Conservation (phyloP, 2,329 filamentous ascomycete genomes). For the Meredithiella fracta region DNA sequence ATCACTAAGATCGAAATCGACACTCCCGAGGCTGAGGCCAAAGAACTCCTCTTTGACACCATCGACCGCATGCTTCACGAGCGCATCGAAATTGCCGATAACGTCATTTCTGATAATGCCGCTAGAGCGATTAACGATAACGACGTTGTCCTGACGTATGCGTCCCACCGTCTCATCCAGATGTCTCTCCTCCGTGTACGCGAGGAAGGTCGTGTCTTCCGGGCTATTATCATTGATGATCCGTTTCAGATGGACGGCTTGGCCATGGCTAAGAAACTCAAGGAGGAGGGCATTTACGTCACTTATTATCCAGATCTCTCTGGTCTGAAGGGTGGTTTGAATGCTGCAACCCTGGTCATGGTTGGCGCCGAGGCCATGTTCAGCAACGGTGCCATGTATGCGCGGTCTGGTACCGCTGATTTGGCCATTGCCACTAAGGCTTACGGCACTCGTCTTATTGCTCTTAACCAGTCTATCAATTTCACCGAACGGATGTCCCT, state of each 20-base stretch:
- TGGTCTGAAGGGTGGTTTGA: slow-evolving; percentile 57
- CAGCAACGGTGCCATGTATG: slow-evolving; percentile 82
- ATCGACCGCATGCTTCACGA: slow-evolving; percentile 87
- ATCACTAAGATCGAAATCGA: slow-evolving; percentile 84
- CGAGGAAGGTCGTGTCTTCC: slow-evolving; percentile 54
- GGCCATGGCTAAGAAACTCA: slow-evolving; percentile 50
- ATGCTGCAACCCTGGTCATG: slow-evolving; percentile 52
- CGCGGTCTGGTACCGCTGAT: slow-evolving; percentile 69
- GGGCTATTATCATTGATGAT: slow-evolving; percentile 70
- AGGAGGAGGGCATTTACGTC: slow-evolving; percentile 53
- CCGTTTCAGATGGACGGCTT: slow-evolving; percentile 36
- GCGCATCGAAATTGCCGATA: slow-evolving; percentile 71
- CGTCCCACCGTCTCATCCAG: slow-evolving; percentile 72
- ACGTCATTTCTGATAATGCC: slow-evolving; percentile 66
- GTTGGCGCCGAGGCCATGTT: slow-evolving; percentile 92
- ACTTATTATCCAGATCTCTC: slow-evolving; percentile 65
- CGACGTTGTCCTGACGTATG: slow-evolving; percentile 75
- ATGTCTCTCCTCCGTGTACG: slow-evolving; percentile 62
- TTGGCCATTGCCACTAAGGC: slow-evolving; percentile 70
- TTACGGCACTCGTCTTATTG: slow-evolving; percentile 62
- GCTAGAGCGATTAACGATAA: slow-evolving; percentile 59
- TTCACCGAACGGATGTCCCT: slow-evolving; percentile 74
- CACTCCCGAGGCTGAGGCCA: slow-evolving; percentile 64
- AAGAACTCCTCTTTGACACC: slow-evolving; percentile 56
- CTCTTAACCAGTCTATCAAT: slow-evolving; percentile 88